phyloP scores from a whole-genome alignment of 345 rosid genomes.

The Bruguiera parviflora region DNA sequence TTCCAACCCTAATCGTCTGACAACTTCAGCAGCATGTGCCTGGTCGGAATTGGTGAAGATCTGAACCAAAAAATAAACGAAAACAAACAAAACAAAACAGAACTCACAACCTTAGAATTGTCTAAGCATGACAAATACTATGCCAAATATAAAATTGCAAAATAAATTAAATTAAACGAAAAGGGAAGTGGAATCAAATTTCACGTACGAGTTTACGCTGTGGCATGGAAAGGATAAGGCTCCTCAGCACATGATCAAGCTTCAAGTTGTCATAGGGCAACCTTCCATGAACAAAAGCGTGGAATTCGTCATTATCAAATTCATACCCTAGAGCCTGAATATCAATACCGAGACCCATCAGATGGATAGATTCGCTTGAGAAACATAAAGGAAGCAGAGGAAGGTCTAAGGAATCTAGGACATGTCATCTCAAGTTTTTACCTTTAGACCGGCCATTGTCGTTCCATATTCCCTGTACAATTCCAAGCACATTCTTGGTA shows the following conservation, averaged over 20 bases:
- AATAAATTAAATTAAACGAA: background rate
- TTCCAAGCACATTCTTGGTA: conserved; percentile 82
- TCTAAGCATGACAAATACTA: background rate
- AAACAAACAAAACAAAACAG: background rate
- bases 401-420: background rate
- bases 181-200: background rate
- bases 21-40: conserved; percentile 28
- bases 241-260: conserved; percentile 67
- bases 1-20: conserved; percentile 25
- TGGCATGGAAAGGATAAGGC: conserved; percentile 77
- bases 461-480: conserved; percentile 88
- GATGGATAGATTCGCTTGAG: background rate
- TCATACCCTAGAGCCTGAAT: conserved; percentile 76
- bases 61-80: background rate
- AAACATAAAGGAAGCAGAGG: background rate
- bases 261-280: conserved; percentile 67
- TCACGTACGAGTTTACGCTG: conserved; percentile 70
- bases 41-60: conserved; percentile 30
- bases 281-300: conserved; percentile 75
- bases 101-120: conserved; percentile 2
- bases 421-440: conserved; percentile 10
- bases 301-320: conserved; percentile 82
- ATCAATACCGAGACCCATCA: background rate
- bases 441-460: conserved; percentile 97
- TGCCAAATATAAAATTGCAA: background rate